A percentile compares a stretch with the other conserved stretches of the same genome.
phyloP scores from a whole-genome alignment of 2,329 filamentous ascomycete genomes.

The Conoideocrella luteorostrata region DNA sequence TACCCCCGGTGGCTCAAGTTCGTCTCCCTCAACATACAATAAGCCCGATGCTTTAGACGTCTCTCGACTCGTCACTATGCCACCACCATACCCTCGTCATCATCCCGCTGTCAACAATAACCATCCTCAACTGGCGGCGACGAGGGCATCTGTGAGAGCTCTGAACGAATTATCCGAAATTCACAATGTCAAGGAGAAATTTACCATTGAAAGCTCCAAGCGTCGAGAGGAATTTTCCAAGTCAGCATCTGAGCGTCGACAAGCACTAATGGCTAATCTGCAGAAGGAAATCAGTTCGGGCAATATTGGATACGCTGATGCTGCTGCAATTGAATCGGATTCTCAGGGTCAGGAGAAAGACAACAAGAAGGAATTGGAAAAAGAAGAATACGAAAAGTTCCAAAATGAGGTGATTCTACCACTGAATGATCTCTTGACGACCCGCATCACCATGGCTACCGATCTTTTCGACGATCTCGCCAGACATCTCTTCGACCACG shows the following conservation, averaged over 20 bases:
- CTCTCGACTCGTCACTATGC: conserved; percentile 84
- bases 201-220: conserved; percentile 48
- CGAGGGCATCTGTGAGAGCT: conserved; percentile 65
- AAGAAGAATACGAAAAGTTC: conserved; percentile 77
- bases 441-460: conserved; percentile 67
- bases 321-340: conserved; percentile 72
- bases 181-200: conserved; percentile 60
- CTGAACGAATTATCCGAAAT: conserved; percentile 70
- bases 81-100: conserved; percentile 88
- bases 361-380: conserved; percentile 64
- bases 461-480: conserved; percentile 72
- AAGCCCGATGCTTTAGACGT: conserved; percentile 65
- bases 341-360: conserved; percentile 64
- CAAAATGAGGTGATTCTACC: conserved; percentile 79
- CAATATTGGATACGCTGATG: conserved; percentile 74
- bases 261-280: conserved; percentile 65
- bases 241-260: conserved; percentile 46
- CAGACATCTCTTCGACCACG: conserved; percentile 63
- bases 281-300: conserved; percentile 73
- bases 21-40: conserved; percentile 37
- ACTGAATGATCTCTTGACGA: conserved; percentile 71
- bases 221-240: conserved; percentile 49
- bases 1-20: conserved; percentile 32
- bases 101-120: conserved; percentile 94
- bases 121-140: conserved; percentile 79